Conservation (phyloP, 371 early-diverging fungal species). For the Batkoa obscura region DNA sequence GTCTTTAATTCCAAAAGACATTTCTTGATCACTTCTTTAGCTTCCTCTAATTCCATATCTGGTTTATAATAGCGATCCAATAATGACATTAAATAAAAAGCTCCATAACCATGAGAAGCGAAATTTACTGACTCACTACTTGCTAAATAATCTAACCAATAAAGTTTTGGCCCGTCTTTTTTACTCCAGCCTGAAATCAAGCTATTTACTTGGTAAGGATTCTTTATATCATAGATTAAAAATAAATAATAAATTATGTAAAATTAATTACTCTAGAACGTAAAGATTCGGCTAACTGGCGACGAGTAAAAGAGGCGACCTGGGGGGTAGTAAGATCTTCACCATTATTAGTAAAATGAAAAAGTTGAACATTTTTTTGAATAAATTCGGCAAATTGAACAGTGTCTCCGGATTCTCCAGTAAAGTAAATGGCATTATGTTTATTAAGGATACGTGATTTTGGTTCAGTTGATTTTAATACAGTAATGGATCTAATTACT, state of each 20-base stretch:
- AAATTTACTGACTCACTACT: constrained; percentile 59
- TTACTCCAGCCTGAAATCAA: constrained; percentile 69
- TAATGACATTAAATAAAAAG: constrained; percentile 75
- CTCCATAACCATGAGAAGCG: constrained; percentile 86
- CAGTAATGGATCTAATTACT: constrained; percentile 69
- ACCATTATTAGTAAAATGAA: constrained; percentile 61
- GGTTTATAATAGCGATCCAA: constrained; percentile 83
- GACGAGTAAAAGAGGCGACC: constrained; percentile 65
- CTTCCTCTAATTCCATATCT: constrained; percentile 72
- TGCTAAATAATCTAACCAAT: constrained; percentile 87
- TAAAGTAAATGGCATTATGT: constrained; percentile 61
- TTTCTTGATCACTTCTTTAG: constrained; percentile 51
- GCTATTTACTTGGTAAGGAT: constrained; percentile 77
- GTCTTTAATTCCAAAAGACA: constrained; percentile 72
- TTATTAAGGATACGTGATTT: constrained; percentile 66
- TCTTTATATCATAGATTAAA: constrained; percentile 20
- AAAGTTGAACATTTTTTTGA: constrained; percentile 79
- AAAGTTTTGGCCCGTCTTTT: constrained; percentile 51
- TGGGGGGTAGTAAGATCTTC: constrained; percentile 61
- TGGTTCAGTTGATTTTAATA: constrained; percentile 80
- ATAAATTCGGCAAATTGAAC: constrained; percentile 91
- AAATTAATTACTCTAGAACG: constrained; percentile 51
- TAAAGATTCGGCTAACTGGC: constrained; percentile 70
- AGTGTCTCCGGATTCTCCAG: constrained; percentile 90
- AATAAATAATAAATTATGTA: neutral